Conservation (phyloP, 1,284 basidiomycete genomes). For the Xerocomus nothofagi region DNA sequence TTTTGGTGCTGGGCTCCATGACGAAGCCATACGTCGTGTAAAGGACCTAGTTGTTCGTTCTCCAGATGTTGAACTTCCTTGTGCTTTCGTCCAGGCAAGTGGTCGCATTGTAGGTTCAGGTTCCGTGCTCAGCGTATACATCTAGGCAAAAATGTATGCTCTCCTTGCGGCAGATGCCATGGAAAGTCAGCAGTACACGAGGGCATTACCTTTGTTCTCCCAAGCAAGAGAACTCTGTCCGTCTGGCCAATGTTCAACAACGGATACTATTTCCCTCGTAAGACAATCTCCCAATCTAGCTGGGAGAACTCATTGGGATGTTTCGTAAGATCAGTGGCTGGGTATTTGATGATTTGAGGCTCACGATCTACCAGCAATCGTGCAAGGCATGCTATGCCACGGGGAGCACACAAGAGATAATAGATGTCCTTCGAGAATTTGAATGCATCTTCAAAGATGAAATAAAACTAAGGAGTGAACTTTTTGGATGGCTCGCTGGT, state of each 20-base stretch:
- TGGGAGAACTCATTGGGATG: background rate
- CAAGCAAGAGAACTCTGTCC: constrained; percentile 16
- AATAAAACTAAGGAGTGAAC: constrained; percentile 5
- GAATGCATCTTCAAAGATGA: constrained; percentile 13
- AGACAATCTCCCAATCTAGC: background rate
- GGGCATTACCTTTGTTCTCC: constrained; percentile 3
- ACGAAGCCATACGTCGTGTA: constrained; percentile 7
- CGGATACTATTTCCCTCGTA: constrained; percentile 17
- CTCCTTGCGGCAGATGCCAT: constrained; percentile 11
- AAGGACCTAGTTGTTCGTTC: constrained; percentile 4
- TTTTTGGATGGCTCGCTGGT: constrained; percentile 16
- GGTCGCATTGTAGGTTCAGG: background rate
- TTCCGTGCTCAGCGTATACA: background rate
- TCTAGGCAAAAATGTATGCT: constrained; percentile 21
- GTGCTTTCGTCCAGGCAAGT: constrained; percentile 18
- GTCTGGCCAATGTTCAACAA: background rate
- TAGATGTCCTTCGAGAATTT: constrained; percentile 6
- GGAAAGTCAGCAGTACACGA: background rate
- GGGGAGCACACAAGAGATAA: background rate
- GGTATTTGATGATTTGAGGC: constrained; percentile 16
- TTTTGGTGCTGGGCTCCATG: constrained; percentile 9
- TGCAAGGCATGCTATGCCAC: constrained; percentile 13
- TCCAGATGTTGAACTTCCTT: background rate
- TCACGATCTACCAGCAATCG: constrained; percentile 7
- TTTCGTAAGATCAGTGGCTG: constrained; percentile 22